Percentiles rank a stretch among this genome's conserved stretches.
These are phyloP conservation scores for Monosporascus sp. DNA, from an alignment of 2,329 filamentous ascomycete genomes.

Conservation along the genomic window DNA sequence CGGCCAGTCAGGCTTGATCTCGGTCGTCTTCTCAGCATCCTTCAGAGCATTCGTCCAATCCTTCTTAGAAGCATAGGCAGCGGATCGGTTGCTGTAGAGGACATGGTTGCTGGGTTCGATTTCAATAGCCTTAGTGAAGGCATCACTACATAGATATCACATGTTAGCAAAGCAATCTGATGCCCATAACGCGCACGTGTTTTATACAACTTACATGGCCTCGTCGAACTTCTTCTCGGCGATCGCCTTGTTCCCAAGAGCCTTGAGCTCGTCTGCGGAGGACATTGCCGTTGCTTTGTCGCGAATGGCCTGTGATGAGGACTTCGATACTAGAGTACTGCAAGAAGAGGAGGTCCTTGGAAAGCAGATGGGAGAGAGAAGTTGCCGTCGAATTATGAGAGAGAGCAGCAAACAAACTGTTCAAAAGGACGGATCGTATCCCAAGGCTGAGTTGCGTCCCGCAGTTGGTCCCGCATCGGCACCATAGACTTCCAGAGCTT, in stretches of 20 bases:
- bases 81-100: constrained; percentile 95
- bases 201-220: constrained; percentile 67
- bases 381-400: not conserved
- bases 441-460: not conserved
- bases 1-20: constrained; percentile 96
- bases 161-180: constrained; percentile 1
- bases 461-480: constrained; percentile 1
- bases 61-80: constrained; percentile 79
- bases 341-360: not conserved
- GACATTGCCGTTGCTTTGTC: constrained; percentile 38
- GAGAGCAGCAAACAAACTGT: not conserved
- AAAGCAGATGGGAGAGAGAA: not conserved
- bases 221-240: constrained; percentile 94
- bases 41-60: constrained; percentile 79
- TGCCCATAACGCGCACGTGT: not conserved
- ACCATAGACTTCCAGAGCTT: constrained; percentile 19
- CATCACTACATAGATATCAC: constrained; percentile 56
- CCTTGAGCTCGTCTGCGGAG: constrained; percentile 78
- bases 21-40: constrained; percentile 88
- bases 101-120: constrained; percentile 89
- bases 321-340: not conserved
- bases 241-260: constrained; percentile 97
- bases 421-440: not conserved
- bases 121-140: constrained; percentile 90
- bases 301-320: not conserved